These are phyloP conservation scores for Vachellia pachyceras DNA, from an alignment of 306 rosid species.

Conservation along the genomic window DNA sequence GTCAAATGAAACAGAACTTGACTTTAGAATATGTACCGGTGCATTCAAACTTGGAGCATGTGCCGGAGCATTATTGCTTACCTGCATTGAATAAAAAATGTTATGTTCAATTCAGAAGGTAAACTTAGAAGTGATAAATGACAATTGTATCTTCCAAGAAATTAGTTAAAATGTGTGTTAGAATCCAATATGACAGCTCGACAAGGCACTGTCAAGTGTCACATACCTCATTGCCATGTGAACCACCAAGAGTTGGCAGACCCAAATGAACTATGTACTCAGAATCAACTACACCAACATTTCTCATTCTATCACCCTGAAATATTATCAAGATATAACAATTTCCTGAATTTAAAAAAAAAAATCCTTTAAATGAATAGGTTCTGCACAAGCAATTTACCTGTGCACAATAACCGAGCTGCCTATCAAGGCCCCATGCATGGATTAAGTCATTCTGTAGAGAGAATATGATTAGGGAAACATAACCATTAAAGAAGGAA, in stretches of 20 bases:
- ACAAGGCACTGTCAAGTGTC: background rate
- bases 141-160: background rate
- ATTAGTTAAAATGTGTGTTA: constrained; percentile 5
- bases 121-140: background rate
- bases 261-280: constrained; percentile 87
- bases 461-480: constrained; percentile 34
- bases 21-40: constrained; percentile 13
- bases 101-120: constrained; percentile 4
- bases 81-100: constrained; percentile 11
- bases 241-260: constrained; percentile 84
- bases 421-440: constrained; percentile 92
- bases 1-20: constrained; percentile 7
- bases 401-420: constrained; percentile 94
- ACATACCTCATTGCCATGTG: constrained; percentile 56
- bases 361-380: constrained; percentile 13
- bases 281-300: constrained; percentile 64
- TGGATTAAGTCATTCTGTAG: constrained; percentile 94
- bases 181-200: background rate
- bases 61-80: background rate
- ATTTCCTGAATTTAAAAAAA: background rate
- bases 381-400: constrained; percentile 47
- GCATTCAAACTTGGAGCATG: background rate
- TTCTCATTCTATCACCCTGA: constrained; percentile 79
- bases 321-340: constrained; percentile 39
- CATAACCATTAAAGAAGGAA: background rate